Evolutionary conservation across 2,329 filamentous ascomycete genomes (phyloP), one percentile per base, ranked within the genome.

Genomic region (Epicoccum sorghinum): DNA sequence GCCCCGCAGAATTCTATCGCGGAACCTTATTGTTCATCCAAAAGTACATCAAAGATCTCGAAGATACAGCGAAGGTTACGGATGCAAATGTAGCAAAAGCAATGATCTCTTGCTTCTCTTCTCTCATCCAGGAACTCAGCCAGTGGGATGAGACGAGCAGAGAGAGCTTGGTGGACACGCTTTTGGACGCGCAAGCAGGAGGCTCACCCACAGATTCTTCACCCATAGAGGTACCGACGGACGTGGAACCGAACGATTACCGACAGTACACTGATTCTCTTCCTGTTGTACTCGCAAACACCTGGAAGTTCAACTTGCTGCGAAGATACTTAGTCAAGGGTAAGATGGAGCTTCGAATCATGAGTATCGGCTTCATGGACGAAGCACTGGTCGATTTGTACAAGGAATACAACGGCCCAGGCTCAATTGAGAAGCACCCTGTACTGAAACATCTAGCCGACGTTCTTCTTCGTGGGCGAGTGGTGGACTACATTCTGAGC

Each of bases 271-370:
- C 66, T 4, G 71, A 68, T 2, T 75, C 75, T 52, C 77, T 78
- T 1, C 66, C 78, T 1, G 81, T 83, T 7, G 78, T 86, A 0
- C 78, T 89, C 13, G 75, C 80, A 1, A 79, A 81, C 47, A 82
- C 86, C 50, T 96, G 90, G 88, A 87, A 86, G 45, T 86, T 96
- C 63, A 79, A 80, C 38, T 78, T 88, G 1, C 78, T 90, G 46
- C 86, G 85, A 64, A 88, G 85, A 61, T 86, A 93, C 61, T 87
- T 97, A 47, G 86, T 84, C 66, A 93, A 90, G 52, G 88, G 90
- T 32, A 90, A 93, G 66, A 96, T 98, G 91, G 91, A 96, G 68
- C 80, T 97, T 33, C 88, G 93, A 33, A 89, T 96, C 10, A 83
- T 86, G 70, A 91, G 91, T 18, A 87, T 93, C 44, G 83, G 86